These are phyloP conservation scores for Globisporangium nodosum DNA, from an alignment of 352 stramenopile species.

Conservation along the genomic window DNA sequence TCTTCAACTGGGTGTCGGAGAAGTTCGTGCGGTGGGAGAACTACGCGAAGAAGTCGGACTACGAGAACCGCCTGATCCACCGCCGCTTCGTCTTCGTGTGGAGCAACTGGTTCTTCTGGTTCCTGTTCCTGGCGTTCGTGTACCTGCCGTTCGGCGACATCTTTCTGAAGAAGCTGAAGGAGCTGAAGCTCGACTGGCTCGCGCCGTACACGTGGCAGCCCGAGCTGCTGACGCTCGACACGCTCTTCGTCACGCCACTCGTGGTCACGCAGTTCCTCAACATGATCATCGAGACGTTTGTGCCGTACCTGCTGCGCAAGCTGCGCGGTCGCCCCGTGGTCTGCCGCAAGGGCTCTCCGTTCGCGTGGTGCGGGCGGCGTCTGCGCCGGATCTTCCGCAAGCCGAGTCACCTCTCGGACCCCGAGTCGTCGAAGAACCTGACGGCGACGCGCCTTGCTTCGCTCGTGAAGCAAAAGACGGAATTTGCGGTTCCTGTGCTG, in stretches of 20 bases:
- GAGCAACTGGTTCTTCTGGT: constrained; percentile 92
- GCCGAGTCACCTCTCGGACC: not conserved
- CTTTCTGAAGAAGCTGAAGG: constrained; percentile 55
- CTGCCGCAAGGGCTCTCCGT: constrained; percentile 54
- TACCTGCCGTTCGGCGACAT: constrained; percentile 81
- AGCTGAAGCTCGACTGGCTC: constrained; percentile 39
- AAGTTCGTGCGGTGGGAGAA: constrained; percentile 87
- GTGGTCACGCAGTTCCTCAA: constrained; percentile 88
- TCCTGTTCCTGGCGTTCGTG: constrained; percentile 87
- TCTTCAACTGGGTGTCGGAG: constrained; percentile 87
- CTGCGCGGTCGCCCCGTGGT: constrained; percentile 59
- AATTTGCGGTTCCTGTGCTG: constrained; percentile 62
- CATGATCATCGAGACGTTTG: constrained; percentile 83
- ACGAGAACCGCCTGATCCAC: constrained; percentile 84
- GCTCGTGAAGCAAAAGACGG: constrained; percentile 64
- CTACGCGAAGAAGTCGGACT: constrained; percentile 81
- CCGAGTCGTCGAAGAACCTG: constrained; percentile 36
- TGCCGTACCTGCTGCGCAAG: constrained; percentile 79
- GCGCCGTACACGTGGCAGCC: constrained; percentile 73
- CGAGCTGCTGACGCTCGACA: constrained; percentile 73
- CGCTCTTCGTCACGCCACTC: constrained; percentile 83
- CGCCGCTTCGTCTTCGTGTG: constrained; percentile 88
- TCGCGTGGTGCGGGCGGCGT: constrained; percentile 47
- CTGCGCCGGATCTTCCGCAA: constrained; percentile 32
- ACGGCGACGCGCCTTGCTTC: constrained; percentile 57